Evolutionary conservation across 2,329 filamentous ascomycete genomes (phyloP).

Genomic region (Penicillium oxalicum): DNA sequence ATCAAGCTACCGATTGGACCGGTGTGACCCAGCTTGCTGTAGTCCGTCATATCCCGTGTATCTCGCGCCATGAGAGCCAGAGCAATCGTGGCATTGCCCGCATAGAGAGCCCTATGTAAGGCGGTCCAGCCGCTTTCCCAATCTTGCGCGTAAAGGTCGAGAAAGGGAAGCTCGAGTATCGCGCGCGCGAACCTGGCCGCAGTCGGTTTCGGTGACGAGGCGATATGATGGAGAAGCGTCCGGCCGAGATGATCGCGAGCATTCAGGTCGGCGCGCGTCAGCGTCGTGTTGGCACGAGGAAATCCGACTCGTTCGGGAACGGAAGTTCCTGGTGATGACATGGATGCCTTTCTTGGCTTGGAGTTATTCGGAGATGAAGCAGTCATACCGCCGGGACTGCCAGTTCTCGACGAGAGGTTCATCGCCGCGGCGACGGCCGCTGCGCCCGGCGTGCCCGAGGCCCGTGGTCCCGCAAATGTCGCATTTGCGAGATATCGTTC

Average conservation of each 20-base stretch:
- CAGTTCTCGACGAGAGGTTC: slow-evolving; percentile 20
- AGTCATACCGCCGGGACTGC: slow-evolving; percentile 26
- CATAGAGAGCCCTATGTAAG: slow-evolving; percentile 82
- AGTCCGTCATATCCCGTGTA: slow-evolving; percentile 57
- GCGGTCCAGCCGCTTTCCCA: slow-evolving; percentile 93
- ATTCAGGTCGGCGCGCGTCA: slow-evolving; percentile 69
- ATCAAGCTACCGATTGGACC: slow-evolving; percentile 67
- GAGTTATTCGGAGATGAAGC: slow-evolving; percentile 36
- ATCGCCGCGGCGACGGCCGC: slow-evolving; percentile 11
- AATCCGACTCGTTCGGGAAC: slow-evolving; percentile 38
- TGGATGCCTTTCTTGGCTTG: slow-evolving; percentile 43
- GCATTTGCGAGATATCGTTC: slow-evolving; percentile 76
- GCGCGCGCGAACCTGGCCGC: slow-evolving; percentile 70
- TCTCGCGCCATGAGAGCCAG: slow-evolving; percentile 76
- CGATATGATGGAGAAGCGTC: slow-evolving; percentile 77
- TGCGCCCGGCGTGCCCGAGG: slow-evolving; percentile 21
- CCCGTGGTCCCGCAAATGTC: slow-evolving; percentile 33
- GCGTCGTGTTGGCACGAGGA: slow-evolving; percentile 22
- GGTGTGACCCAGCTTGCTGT: slow-evolving; percentile 51
- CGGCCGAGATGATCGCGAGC: slow-evolving; percentile 74
- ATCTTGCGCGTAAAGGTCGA: slow-evolving; percentile 84
- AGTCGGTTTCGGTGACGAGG: slow-evolving; percentile 64
- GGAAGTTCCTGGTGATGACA: slow-evolving; percentile 42
- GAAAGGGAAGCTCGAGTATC: slow-evolving; percentile 71
- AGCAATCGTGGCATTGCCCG: slow-evolving; percentile 81